Conservation (phyloP, 2,329 filamentous ascomycete genomes). For the Penicillium aurantiogriseum region DNA sequence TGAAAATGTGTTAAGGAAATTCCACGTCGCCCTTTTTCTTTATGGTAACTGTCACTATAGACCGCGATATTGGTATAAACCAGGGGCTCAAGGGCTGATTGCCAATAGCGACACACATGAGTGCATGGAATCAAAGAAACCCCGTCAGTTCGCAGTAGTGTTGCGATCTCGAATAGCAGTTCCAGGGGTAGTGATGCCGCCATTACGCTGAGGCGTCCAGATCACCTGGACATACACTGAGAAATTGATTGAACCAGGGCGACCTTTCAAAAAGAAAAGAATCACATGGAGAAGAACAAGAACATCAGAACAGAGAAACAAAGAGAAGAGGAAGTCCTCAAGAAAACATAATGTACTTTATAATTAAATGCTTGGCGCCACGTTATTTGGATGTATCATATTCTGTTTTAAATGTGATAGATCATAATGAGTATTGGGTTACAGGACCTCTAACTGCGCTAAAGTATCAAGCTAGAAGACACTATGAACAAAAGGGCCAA, state of each 20-base stretch:
- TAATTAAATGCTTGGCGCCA: not conserved
- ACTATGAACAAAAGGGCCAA: not conserved
- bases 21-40: not conserved
- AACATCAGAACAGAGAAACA: not conserved
- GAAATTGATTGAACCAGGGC: not conserved
- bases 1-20: constrained; percentile 11
- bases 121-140: constrained; percentile 1
- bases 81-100: constrained; percentile 12
- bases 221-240: too few relatives aligned
- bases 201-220: not conserved
- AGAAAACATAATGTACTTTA: not conserved
- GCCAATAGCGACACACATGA: constrained; percentile 18
- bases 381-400: not conserved
- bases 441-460: not conserved
- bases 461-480: not conserved
- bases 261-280: not conserved
- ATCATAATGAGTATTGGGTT: not conserved
- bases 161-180: not conserved
- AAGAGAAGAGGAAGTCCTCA: not conserved
- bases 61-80: constrained; percentile 10
- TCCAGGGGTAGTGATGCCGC: not conserved
- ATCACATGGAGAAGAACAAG: not conserved
- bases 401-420: too few relatives aligned
- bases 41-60: constrained; percentile 8
- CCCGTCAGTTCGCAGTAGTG: not conserved